These are phyloP conservation scores for Straminergon stramineum DNA, from an alignment of 225 moss, liverwort and hornwort species.

Conservation along the genomic window DNA sequence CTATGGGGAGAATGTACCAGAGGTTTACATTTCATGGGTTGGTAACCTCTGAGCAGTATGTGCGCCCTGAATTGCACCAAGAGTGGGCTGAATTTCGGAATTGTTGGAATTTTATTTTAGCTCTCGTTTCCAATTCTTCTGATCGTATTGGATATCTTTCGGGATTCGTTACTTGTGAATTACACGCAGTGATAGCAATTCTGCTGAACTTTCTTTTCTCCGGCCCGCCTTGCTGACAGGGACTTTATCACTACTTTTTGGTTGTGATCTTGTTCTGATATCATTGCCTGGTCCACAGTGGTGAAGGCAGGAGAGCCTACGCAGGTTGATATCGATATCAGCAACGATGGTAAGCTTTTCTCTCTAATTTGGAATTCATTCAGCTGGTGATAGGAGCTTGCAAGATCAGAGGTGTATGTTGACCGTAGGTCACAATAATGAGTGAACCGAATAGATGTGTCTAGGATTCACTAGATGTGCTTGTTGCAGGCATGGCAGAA, in stretches of 20 bases:
- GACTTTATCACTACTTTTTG: neutral
- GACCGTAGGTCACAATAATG: neutral
- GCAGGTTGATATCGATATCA: conserved; percentile 63
- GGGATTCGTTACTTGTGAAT: neutral
- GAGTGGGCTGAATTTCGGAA: neutral
- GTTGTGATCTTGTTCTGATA: neutral
- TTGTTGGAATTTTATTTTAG: neutral
- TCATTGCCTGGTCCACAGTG: conserved; percentile 18
- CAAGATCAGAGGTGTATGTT: neutral
- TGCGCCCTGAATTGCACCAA: neutral
- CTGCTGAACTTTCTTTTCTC: neutral
- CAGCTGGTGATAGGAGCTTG: neutral
- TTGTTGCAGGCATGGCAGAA: neutral
- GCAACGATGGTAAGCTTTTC: conserved; percentile 53
- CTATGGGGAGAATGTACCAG: neutral
- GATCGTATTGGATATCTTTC: neutral
- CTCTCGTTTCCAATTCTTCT: neutral
- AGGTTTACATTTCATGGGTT: neutral
- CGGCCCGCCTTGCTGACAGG: neutral
- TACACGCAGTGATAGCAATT: neutral
- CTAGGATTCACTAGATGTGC: neutral
- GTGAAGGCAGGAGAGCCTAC: conserved; percentile 75
- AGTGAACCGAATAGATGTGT: neutral
- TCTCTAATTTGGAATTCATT: neutral
- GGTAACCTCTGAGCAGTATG: neutral